Percentiles rank a stretch among this genome's conserved stretches.
These are phyloP conservation scores for Botrytis medusae DNA, from an alignment of 2,329 filamentous ascomycete species.

Conservation along the genomic window DNA sequence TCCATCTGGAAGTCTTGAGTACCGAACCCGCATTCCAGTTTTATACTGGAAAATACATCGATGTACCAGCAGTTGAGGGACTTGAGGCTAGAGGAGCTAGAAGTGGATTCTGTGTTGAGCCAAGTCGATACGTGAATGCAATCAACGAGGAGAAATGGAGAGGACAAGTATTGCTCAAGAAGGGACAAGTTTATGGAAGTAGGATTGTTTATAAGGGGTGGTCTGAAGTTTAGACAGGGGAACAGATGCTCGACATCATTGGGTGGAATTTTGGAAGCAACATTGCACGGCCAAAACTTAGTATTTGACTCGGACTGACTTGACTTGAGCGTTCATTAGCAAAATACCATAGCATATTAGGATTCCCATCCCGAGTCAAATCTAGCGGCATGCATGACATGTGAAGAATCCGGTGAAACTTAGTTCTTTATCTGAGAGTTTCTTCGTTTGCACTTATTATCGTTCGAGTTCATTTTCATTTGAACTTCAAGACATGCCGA, in stretches of 20 bases:
- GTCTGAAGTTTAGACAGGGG: slow-evolving; percentile 61
- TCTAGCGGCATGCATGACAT: background rate
- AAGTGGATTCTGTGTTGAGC: slow-evolving; percentile 88
- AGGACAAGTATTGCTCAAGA: slow-evolving; percentile 75
- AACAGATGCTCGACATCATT: background rate
- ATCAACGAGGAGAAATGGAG: slow-evolving; percentile 80
- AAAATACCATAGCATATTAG: background rate
- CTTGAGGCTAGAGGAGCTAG: slow-evolving; percentile 64
- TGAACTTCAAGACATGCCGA: background rate
- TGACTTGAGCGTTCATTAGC: background rate
- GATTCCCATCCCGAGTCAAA: background rate
- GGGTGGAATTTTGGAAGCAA: slow-evolving; percentile 8
- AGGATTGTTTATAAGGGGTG: slow-evolving; percentile 83
- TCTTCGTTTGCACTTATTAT: background rate
- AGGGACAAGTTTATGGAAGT: slow-evolving; percentile 78
- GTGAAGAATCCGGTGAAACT: background rate
- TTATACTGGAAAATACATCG: slow-evolving; percentile 84
- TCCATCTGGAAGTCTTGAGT: slow-evolving; percentile 84
- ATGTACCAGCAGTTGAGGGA: slow-evolving; percentile 67
- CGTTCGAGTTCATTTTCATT: too few relatives aligned
- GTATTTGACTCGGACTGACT: background rate
- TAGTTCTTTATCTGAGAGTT: background rate
- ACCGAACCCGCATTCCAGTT: slow-evolving; percentile 97
- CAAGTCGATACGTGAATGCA: slow-evolving; percentile 86
- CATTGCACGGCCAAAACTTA: slow-evolving; percentile 5